Evolutionary conservation across 2,329 filamentous ascomycete genomes (phyloP).

Genomic region (Stromatinia cepivora): DNA sequence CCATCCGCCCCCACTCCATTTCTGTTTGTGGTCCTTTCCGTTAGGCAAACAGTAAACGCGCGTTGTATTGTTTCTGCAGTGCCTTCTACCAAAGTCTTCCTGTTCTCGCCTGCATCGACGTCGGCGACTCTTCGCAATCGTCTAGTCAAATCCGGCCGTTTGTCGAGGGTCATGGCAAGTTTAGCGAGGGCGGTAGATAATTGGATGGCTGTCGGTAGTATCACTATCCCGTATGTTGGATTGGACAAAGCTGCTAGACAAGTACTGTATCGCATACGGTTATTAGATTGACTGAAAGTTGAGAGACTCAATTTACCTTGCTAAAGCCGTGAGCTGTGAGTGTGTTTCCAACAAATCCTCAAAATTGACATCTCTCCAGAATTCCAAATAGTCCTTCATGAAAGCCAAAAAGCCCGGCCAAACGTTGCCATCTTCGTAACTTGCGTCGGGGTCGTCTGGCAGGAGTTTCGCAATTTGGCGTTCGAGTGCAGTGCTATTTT

Average conservation of each 20-base stretch:
- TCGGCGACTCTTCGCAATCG: slow-evolving; percentile 54
- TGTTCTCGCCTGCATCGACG: slow-evolving; percentile 62
- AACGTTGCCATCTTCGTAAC: slow-evolving; percentile 62
- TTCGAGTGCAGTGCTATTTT: slow-evolving; percentile 55
- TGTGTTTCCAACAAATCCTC: slow-evolving; percentile 75
- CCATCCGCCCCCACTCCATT: slow-evolving; percentile 53
- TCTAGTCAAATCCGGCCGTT: slow-evolving; percentile 73
- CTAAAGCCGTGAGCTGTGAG: slow-evolving; percentile 68
- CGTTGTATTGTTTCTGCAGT: slow-evolving; percentile 88
- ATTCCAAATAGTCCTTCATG: slow-evolving; percentile 76
- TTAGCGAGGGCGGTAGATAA: slow-evolving; percentile 78
- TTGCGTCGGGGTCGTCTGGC: slow-evolving; percentile 63
- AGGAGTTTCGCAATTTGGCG: slow-evolving; percentile 63
- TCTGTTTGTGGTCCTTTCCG: slow-evolving; percentile 69
- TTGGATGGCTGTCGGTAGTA: slow-evolving; percentile 80
- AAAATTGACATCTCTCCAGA: slow-evolving; percentile 77
- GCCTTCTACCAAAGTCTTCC: slow-evolving; percentile 79
- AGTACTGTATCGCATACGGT: slow-evolving; percentile 53
- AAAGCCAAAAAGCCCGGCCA: slow-evolving; percentile 81
- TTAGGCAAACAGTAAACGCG: slow-evolving; percentile 86
- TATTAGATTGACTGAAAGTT: slow-evolving; percentile 13
- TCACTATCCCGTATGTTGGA: slow-evolving; percentile 73
- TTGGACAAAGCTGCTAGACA: slow-evolving; percentile 81
- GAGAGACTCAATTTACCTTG: slow-evolving; percentile 60
- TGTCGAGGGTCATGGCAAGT: slow-evolving; percentile 81